A percentile compares a stretch with the other conserved stretches of the same genome.
These are phyloP conservation scores for Arthrocladium fulminans DNA, from an alignment of 2,329 filamentous ascomycete species.

Conservation along the genomic window DNA sequence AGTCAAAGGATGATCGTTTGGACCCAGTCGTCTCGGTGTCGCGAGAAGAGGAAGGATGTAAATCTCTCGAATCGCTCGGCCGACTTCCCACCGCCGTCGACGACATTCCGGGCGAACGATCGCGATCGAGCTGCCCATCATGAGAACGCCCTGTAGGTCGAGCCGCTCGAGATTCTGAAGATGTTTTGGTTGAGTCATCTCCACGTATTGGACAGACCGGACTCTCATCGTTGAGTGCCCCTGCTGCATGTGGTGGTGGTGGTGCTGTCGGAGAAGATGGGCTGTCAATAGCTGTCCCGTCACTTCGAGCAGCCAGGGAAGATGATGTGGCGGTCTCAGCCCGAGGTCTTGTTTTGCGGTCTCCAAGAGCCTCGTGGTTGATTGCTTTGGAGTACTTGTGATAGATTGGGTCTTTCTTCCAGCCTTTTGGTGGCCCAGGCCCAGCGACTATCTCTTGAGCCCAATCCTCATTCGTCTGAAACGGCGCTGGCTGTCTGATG, in stretches of 20 bases:
- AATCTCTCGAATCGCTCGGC: background rate
- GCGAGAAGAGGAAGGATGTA: background rate
- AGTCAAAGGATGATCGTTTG: background rate
- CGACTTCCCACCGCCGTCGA: background rate
- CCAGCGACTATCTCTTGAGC: constrained; percentile 75
- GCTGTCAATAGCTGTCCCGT: background rate
- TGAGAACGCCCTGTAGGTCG: background rate
- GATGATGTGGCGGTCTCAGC: background rate
- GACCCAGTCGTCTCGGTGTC: background rate
- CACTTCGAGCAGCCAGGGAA: background rate
- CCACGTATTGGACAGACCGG: background rate
- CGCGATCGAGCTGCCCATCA: background rate
- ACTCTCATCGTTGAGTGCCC: background rate
- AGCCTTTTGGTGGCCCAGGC: constrained; percentile 52
- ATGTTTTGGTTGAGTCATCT: background rate
- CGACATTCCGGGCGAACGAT: background rate
- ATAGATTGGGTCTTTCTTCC: constrained; percentile 17
- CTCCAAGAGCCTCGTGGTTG: constrained; percentile 45
- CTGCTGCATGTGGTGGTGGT: background rate
- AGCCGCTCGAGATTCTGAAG: background rate
- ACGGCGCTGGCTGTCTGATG: constrained; percentile 69
- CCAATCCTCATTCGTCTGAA: constrained; percentile 84
- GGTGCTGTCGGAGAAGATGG: background rate
- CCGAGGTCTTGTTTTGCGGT: background rate
- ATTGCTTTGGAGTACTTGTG: constrained; percentile 33